Evolutionary conservation across 805 yeast genomes (phyloP).

Genomic region (Cyberlindnera maclurae): DNA sequence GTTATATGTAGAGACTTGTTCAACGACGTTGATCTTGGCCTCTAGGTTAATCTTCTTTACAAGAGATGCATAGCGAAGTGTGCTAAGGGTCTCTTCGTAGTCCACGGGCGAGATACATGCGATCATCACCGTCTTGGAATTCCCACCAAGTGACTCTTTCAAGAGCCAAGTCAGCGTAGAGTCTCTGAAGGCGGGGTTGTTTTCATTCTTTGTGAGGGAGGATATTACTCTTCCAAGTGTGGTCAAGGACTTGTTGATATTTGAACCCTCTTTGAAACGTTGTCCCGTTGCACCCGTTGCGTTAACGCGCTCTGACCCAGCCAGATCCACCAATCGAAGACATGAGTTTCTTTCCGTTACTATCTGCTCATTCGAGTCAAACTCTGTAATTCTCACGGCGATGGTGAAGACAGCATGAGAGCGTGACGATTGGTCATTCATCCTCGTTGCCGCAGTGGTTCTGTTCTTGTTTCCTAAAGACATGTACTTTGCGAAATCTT

Average conservation of each 20-base stretch:
- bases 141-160: slow-evolving; percentile 74
- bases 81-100: slow-evolving; percentile 69
- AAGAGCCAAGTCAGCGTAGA: slow-evolving; percentile 69
- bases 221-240: slow-evolving; percentile 68
- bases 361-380: slow-evolving; percentile 30
- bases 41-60: slow-evolving; percentile 62
- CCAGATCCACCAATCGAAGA: slow-evolving; percentile 68
- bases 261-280: slow-evolving; percentile 66
- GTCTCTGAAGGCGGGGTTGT: slow-evolving; percentile 42
- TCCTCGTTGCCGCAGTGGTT: slow-evolving; percentile 64
- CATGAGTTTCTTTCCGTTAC: slow-evolving; percentile 48
- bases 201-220: slow-evolving; percentile 35
- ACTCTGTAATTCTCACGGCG: slow-evolving; percentile 51
- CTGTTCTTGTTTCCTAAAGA: slow-evolving; percentile 46
- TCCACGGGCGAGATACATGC: slow-evolving; percentile 80
- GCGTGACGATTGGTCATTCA: slow-evolving; percentile 69
- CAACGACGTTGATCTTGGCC: slow-evolving; percentile 41
- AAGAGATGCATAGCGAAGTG: slow-evolving; percentile 70
- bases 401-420: slow-evolving; percentile 77
- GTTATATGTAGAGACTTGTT: slow-evolving; percentile 8
- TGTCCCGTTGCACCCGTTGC: slow-evolving; percentile 56
- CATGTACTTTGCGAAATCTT: slow-evolving; percentile 42
- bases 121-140: slow-evolving; percentile 82
- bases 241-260: slow-evolving; percentile 71
- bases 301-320: slow-evolving; percentile 71